Percentiles rank a stretch among this genome's conserved stretches.
Evolutionary conservation across 2,329 filamentous ascomycete genomes (phyloP).

Genomic region (Aspergillus sp.): DNA sequence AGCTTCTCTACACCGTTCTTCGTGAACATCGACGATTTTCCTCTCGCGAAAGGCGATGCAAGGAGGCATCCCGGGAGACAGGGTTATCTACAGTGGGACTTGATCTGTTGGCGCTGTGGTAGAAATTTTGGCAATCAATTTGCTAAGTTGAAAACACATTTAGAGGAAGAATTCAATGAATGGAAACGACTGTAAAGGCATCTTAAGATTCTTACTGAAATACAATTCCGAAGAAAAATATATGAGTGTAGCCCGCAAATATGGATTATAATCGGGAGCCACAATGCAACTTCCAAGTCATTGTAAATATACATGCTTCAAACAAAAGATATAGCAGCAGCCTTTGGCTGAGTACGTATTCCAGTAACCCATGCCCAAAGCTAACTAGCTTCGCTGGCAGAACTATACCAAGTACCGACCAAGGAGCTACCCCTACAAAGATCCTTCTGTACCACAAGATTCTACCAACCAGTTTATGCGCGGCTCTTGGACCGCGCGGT

Average conservation of each 20-base stretch:
- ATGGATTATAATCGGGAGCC: conserved; percentile 2
- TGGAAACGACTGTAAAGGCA: conserved; percentile 58
- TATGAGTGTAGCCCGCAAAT: background rate
- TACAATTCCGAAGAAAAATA: background rate
- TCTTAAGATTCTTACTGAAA: too few species aligned
- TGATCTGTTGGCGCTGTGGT: conserved; percentile 80
- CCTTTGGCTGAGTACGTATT: conserved; percentile 12
- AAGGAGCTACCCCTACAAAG: too few species aligned
- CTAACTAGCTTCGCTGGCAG: conserved; percentile 5
- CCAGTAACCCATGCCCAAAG: conserved; percentile 12
- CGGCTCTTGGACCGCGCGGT: conserved; percentile 32
- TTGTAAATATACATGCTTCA: conserved; percentile 17
- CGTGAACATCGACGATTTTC: conserved; percentile 69
- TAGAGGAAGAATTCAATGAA: conserved; percentile 62
- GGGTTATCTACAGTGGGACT: conserved; percentile 55
- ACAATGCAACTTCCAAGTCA: conserved; percentile 10
- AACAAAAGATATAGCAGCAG: conserved; percentile 9
- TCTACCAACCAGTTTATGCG: conserved; percentile 16
- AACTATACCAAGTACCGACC: conserved; percentile 3
- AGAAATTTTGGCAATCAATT: conserved; percentile 67
- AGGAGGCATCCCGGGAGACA: conserved; percentile 50
- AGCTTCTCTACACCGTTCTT: conserved; percentile 84
- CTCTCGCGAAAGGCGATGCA: conserved; percentile 57
- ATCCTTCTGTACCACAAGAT: background rate
- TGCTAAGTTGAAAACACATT: conserved; percentile 63